Base-by-base conservation (phyloP, 768 basidiomycete species). In the Suillus sp. region DNA sequence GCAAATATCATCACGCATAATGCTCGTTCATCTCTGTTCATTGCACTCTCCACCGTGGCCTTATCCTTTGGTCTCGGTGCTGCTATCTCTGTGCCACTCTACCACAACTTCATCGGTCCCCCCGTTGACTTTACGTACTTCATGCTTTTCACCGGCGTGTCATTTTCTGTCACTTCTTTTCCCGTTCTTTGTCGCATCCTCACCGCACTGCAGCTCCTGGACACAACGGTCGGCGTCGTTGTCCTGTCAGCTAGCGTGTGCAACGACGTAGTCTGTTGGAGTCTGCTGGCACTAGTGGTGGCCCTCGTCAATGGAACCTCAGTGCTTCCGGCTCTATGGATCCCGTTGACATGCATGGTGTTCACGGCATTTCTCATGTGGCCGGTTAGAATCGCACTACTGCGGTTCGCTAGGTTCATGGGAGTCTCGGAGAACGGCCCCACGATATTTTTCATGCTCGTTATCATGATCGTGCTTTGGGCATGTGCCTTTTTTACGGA, bases 181-280 rank as follows among this genome's bases (percentile, higher is more conserved):
- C 92, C 93, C 0, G 92, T 95, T 1, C 80, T 95, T n/a, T 93
- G 91, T 76, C 83, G 95, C 67, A 92, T 97, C 74, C 80, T 98
- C 59, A 88, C 90, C 0, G 93, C 96, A 69, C 85, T 96, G 45
- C 93, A 96, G 74, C 80, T 99, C 2, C 81, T 99, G 64, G 92
- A 95, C 54, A 97, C 95, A 1, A 91, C 88, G 0, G 94, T 99
- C 40, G 97, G 96, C 11, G 89, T 97, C 61, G 89, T 97, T 35
- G 95, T 92, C 2, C 84, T 99, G 8, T 92, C 93, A 4, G 95
- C 96, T 0, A 96, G 96, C 32, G 93, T 98, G 2, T 93, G 89
- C 8, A 91, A 92, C 70, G 92, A 93, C 69, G 90, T 95, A 70
- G 83, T 93, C 59, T 92, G 91, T 3, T 97, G 96, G 96, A 84